phyloP scores from a whole-genome alignment of 768 basidiomycete genomes.

The Phylloporus arenicola region DNA sequence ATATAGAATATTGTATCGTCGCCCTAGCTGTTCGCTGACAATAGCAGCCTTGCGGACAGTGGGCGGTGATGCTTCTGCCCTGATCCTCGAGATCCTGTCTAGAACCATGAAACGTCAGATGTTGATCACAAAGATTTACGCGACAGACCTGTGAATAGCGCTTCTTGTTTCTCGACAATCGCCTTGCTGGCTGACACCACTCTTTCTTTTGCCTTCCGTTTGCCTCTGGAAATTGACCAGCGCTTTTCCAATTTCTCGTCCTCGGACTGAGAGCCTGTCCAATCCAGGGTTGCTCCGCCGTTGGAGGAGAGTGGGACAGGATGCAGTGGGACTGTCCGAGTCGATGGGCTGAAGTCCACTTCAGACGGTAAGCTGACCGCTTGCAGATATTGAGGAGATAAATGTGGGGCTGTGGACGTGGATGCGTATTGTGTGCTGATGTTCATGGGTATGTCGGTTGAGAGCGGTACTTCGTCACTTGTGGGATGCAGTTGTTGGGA shows the following conservation, averaged over 20 bases:
- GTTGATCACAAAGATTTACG: constrained; percentile 2
- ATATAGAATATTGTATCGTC: constrained; percentile 58
- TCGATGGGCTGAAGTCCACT: constrained; percentile 68
- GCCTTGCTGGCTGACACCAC: constrained; percentile 36
- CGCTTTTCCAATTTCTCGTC: constrained; percentile 55
- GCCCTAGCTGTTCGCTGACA: constrained; percentile 56
- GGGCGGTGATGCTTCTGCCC: constrained; percentile 41
- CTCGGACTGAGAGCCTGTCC: constrained; percentile 53
- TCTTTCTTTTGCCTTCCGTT: constrained; percentile 54
- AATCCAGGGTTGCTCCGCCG: constrained; percentile 68
- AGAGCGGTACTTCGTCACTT: constrained; percentile 20
- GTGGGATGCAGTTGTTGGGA: constrained; percentile 20
- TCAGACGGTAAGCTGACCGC: constrained; percentile 33
- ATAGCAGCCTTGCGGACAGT: constrained; percentile 62
- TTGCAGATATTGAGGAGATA: constrained; percentile 21
- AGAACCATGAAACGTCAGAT: background rate
- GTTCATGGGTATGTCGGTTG: constrained; percentile 24
- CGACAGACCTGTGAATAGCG: constrained; percentile 48
- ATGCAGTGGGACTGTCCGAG: constrained; percentile 42
- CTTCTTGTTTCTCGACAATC: constrained; percentile 55
- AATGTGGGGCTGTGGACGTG: constrained; percentile 23
- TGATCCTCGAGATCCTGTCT: constrained; percentile 60
- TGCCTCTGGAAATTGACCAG: constrained; percentile 52
- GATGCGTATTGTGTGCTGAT: constrained; percentile 28
- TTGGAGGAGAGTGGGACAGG: constrained; percentile 68